phyloP scores from a whole-genome alignment of 2,329 filamentous ascomycete genomes.

The Aspergillus candidus region DNA sequence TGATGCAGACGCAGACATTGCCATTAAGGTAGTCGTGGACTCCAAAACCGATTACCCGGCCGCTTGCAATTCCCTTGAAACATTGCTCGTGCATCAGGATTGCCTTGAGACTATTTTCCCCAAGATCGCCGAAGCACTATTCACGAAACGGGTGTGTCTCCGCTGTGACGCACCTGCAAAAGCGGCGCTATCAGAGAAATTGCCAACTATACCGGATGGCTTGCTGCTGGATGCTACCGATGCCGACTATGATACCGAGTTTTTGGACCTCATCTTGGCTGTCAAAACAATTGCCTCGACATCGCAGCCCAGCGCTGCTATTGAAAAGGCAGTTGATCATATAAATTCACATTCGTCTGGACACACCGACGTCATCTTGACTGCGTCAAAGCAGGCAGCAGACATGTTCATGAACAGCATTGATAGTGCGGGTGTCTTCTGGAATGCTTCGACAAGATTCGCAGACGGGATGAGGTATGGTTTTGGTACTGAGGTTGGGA shows the following conservation, averaged over 20 bases:
- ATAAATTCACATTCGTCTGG: slow-evolving; percentile 90
- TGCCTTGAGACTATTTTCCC: slow-evolving; percentile 65
- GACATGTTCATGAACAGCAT: slow-evolving; percentile 78
- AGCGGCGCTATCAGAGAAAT: slow-evolving; percentile 49
- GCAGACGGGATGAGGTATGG: slow-evolving; percentile 96
- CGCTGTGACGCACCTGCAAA: slow-evolving; percentile 70
- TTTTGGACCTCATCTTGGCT: slow-evolving; percentile 75
- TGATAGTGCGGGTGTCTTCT: slow-evolving; percentile 89
- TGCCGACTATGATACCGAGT: slow-evolving; percentile 79
- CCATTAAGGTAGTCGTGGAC: slow-evolving; percentile 73
- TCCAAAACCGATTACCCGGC: slow-evolving; percentile 93
- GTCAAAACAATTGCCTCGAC: slow-evolving; percentile 64
- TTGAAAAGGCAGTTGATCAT: slow-evolving; percentile 71
- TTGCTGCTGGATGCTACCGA: slow-evolving; percentile 61
- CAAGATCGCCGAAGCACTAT: slow-evolving; percentile 64
- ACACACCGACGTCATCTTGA: slow-evolving; percentile 90
- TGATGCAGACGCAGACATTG: slow-evolving; percentile 67
- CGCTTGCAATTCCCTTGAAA: slow-evolving; percentile 92
- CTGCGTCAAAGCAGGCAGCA: slow-evolving; percentile 59
- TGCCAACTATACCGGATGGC: slow-evolving; percentile 39
- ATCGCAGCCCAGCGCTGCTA: slow-evolving; percentile 24
- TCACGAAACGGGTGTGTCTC: slow-evolving; percentile 71
- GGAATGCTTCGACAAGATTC: slow-evolving; percentile 92
- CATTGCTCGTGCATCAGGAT: slow-evolving; percentile 72
- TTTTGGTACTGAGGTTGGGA: slow-evolving; percentile 96